Base-by-base conservation (phyloP, 1,284 basidiomycete genomes). In the Amylostereum chailletii region DNA sequence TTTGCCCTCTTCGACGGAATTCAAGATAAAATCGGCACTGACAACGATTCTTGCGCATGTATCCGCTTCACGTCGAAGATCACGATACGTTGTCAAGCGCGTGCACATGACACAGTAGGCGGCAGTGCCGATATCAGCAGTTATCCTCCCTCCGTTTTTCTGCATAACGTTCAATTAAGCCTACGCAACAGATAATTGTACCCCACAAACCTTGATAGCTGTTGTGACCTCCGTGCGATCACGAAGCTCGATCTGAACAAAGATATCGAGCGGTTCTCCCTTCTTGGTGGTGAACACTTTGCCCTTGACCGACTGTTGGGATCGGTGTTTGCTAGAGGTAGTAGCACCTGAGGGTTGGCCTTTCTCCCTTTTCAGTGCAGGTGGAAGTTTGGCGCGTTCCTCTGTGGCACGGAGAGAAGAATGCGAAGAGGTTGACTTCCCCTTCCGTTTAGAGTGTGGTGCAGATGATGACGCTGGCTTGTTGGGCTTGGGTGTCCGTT, bases 81-180 rank as follows among this genome's bases (percentile, higher is more conserved):
- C 66, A 10, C 66, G 65, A 52, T 74, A 83, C 4, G 71, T 70
- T 54, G 73, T 75, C 27, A 72, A 70, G 38, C 69, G 68, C 27
- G 69, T 58, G 43, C 71, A 73, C 42, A 87, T 64, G 32, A 87
- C 71, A 10, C 74, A 71, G 58, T 76, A 83, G 56, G 81, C 74
- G 3, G 84, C 83, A 11, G 68, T 65, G 4, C 63, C 57, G n/a
- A 75, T 70, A 39, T 73, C 70, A 11, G 69, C 67, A 5, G 70
- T 70, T 40, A 85, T 76, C 53, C 60, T 69, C 9, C 85, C 84
- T 5, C 79, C 81, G 51, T 81, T 70, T 72, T 72, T 80, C 84
- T 86, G 58, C 3, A 37, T 34, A 40, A 45, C 27, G 45, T 39
- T 56, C 33, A 49, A 41, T 7, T 38, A 34, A n/a, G 37, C 34